Conservation (phyloP, 257 asterid species). For the Thymus mandschuricus region DNA sequence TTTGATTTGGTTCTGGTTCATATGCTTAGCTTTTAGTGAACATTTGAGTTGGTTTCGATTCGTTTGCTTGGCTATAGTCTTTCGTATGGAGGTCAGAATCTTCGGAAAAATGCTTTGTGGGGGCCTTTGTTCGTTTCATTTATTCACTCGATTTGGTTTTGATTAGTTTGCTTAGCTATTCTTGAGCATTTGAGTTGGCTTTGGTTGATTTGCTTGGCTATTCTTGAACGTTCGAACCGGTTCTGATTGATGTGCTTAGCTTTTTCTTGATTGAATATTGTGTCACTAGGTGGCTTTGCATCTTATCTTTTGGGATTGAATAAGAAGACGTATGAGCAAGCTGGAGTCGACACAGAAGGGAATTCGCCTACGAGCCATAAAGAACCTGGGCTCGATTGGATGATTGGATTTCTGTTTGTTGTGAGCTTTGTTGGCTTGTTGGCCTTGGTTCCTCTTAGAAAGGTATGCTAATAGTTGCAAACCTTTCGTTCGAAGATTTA, state of each 20-base stretch:
- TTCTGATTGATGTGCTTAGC: background rate
- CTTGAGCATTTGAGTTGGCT: no score
- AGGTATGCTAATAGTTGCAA: slow-evolving; percentile 39
- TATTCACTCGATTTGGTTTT: background rate
- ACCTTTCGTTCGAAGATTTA: background rate
- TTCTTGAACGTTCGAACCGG: background rate
- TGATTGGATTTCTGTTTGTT: slow-evolving; percentile 71
- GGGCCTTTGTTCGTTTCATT: no score
- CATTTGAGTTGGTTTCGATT: no score
- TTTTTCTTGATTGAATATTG: slow-evolving; percentile 29
- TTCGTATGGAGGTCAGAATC: slow-evolving; percentile 66
- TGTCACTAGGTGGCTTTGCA: slow-evolving; percentile 65
- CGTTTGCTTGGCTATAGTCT: slow-evolving; percentile 35
- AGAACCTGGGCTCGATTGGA: slow-evolving; percentile 70
- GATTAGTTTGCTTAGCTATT: background rate
- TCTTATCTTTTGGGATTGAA: slow-evolving; percentile 64
- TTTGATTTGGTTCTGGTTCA: background rate
- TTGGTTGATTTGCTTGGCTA: no score
- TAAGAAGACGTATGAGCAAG: slow-evolving; percentile 59
- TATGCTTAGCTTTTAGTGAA: background rate
- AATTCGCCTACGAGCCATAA: slow-evolving; percentile 53
- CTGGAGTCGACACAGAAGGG: slow-evolving; percentile 64
- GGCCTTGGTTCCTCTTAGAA: slow-evolving; percentile 72
- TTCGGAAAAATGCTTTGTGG: background rate
- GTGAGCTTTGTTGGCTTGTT: slow-evolving; percentile 67